Conservation (phyloP, 2,329 filamentous ascomycete genomes). For the Fusarium protoensiforme region DNA sequence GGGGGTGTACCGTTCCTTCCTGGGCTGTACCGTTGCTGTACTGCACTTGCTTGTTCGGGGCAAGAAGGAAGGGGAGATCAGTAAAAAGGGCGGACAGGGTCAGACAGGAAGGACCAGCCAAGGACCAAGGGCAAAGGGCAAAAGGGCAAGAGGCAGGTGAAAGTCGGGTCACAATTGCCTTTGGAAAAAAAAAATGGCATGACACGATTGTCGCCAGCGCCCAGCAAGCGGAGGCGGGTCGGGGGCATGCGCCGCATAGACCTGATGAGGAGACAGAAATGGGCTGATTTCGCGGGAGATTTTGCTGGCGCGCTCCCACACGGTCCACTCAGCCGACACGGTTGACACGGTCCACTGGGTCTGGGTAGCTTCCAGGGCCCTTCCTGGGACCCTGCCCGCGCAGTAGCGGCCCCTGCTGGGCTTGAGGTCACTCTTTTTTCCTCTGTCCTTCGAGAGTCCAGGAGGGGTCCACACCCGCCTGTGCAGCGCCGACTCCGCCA, state of each 20-base stretch:
- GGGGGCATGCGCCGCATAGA: constrained; percentile 40
- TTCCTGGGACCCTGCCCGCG: constrained; percentile 1
- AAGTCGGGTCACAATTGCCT: constrained; percentile 39
- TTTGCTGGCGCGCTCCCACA: constrained; percentile 42
- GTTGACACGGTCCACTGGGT: constrained; percentile 35
- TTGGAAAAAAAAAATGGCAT: constrained; percentile 48
- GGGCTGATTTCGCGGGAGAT: constrained; percentile 50
- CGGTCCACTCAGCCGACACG: constrained; percentile 32
- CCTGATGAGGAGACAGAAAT: constrained; percentile 50
- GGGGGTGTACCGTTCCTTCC: not conserved
- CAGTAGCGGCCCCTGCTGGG: not conserved
- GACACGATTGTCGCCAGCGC: constrained; percentile 45
- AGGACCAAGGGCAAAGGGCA: constrained; percentile 19
- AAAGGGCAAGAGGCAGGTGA: constrained; percentile 24
- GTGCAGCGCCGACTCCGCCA: constrained; percentile 17
- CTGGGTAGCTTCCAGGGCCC: constrained; percentile 32
- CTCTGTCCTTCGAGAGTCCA: not conserved
- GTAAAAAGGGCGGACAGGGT: constrained; percentile 22
- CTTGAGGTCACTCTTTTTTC: not conserved
- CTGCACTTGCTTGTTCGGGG: constrained; percentile 7
- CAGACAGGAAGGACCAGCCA: constrained; percentile 15
- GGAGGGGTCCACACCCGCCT: constrained; percentile 28
- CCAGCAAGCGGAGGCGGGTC: constrained; percentile 44
- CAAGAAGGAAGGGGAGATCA: constrained; percentile 14
- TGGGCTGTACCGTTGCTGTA: not conserved